A percentile compares a stretch with the other conserved stretches of the same genome.
Conservation (phyloP, 371 early-diverging fungal genomes). For the Paraphysoderma sedebokerense region DNA sequence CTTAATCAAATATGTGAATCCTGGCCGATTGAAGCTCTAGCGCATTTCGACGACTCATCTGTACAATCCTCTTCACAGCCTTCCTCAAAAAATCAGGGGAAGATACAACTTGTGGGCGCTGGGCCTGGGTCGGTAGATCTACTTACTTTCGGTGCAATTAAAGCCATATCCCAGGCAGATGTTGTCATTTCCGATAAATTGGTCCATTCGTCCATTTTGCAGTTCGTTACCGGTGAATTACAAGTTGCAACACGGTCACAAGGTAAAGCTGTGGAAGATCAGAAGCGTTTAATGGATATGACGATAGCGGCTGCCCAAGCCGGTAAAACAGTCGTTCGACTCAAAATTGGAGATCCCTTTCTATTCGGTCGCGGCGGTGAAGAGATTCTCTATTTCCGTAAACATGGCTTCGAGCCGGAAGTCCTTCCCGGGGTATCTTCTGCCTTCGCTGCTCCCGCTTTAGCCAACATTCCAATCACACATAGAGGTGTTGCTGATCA, state of each 20-base stretch:
- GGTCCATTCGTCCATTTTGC: too few relatives aligned
- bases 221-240: too few relatives aligned
- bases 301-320: too few relatives aligned
- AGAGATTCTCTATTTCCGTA: constrained; percentile 55
- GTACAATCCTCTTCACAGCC: too few relatives aligned
- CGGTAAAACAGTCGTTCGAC: constrained; percentile 57
- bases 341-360: constrained; percentile 82
- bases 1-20: too few relatives aligned
- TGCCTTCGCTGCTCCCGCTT: constrained; percentile 49
- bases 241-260: too few relatives aligned
- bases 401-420: constrained; percentile 42
- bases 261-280: too few relatives aligned
- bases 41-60: too few relatives aligned
- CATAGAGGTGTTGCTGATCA: constrained; percentile 71
- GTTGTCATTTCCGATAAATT: constrained; percentile 65
- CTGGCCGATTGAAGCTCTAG: too few relatives aligned
- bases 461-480: constrained; percentile 56
- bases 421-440: constrained; percentile 68
- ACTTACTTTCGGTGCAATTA: constrained; percentile 51
- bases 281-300: not conserved
- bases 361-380: constrained; percentile 87
- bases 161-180: constrained; percentile 45
- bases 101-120: constrained; percentile 58
- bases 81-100: constrained; percentile 9
- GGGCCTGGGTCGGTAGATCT: constrained; percentile 74